Evolutionary conservation across 129 eudicot genomes (phyloP), one percentile per base, ranked within the genome.

Genomic region (Lonicera japonica): DNA sequence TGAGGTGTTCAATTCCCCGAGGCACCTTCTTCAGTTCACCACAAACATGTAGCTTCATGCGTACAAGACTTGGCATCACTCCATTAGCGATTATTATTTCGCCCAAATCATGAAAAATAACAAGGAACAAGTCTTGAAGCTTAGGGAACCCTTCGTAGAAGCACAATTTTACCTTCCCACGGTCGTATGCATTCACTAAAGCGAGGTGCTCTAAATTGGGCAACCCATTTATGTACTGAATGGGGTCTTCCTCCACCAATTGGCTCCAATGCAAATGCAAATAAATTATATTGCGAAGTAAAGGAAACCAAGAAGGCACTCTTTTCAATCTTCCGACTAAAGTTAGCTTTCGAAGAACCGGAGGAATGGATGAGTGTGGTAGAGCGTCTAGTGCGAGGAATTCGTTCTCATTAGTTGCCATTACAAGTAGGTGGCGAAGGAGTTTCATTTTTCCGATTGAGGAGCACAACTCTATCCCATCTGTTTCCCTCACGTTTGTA

Each of bases 351-450:
- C 36, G 10, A 11, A 56, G 61, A 3, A 22, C 21, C 11, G 58
- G 25, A 22, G 61, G 61, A 25, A 36, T 5, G 1, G 16, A 8
- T 43, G 50, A 43, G 2, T 11, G 1, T 11, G 39, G 8, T 11
- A 56, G 38, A 6, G 61, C 39, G 16, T 56, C 16, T 6, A 56
- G 23, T 56, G 38, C 16, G 0, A 56, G 61, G 61, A 2, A 10
- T 17, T 56, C 61, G 11, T 56, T 36, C 61, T 56, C 61, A 56
- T 56, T 15, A 3, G 61, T 56, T 56, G 12, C 61, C 61, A 56
- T 56, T 22, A 56, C 14, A 4, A 56, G 16, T 24, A 56, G 36
- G 18, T 56, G 5, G 19, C 16, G 41, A 24, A 56, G 61, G 36
- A 24, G 61, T 17, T 56, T 15, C 40, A 56, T 11, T 5, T 22